These are phyloP conservation scores for Cornus suecica DNA, from an alignment of 148 eudicot species.

Conservation along the genomic window DNA sequence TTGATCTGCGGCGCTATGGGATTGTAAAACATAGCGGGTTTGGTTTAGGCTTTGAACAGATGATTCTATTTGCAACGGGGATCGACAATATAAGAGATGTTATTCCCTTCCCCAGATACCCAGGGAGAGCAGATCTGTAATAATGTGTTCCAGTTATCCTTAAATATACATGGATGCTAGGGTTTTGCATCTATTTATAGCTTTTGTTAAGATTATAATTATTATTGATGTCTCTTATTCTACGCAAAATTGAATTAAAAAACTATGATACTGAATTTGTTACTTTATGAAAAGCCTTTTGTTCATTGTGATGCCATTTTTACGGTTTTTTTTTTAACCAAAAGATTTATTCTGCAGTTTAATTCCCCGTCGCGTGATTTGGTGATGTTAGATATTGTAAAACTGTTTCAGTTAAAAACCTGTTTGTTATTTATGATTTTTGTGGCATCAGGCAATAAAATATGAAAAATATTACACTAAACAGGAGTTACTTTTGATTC, in stretches of 20 bases:
- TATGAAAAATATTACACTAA: too few species aligned
- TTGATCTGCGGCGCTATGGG: constrained; percentile 85
- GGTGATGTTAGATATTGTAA: too few species aligned
- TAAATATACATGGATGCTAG: background rate
- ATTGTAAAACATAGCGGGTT: constrained; percentile 88
- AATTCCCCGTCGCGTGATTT: background rate
- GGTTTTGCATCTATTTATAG: background rate
- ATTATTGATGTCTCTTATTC: background rate
- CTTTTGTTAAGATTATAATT: background rate
- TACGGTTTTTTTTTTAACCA: background rate
- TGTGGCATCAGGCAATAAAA: too few species aligned
- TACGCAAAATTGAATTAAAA: background rate
- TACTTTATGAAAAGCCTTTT: background rate
- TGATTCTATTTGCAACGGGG: constrained; percentile 97
- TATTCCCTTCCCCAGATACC: constrained; percentile 96
- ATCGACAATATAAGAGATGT: constrained; percentile 96
- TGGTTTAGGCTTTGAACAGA: constrained; percentile 90
- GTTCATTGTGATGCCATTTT: background rate
- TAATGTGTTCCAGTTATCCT: background rate
- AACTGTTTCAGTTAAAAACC: too few species aligned
- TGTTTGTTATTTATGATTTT: background rate
- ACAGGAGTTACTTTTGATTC: too few species aligned
- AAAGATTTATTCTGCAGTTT: background rate
- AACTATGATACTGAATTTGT: background rate
- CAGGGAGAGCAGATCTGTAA: constrained; percentile 89